Percentiles rank a stretch among this genome's conserved stretches.
Evolutionary conservation across 1,284 basidiomycete genomes (phyloP).

Genomic region (Microbotryomycetes sp.): DNA sequence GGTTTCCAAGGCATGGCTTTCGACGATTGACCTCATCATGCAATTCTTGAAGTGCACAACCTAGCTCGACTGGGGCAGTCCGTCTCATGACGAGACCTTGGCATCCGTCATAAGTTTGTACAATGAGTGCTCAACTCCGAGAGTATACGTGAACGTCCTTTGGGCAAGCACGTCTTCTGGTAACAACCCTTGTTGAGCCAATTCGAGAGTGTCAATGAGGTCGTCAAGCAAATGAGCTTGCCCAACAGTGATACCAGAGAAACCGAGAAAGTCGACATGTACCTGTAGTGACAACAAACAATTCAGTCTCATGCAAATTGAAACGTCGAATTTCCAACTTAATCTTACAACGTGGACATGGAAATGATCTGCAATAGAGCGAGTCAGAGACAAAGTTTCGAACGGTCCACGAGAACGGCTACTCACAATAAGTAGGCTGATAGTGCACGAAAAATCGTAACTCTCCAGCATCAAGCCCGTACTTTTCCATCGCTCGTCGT

Average conservation of each 20-base stretch:
- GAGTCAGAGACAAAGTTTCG: neutral
- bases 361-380: conserved; percentile 64
- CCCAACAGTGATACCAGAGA: conserved; percentile 68
- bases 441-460: conserved; percentile 86
- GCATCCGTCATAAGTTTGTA: conserved; percentile 3
- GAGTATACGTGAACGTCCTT: conserved; percentile 72
- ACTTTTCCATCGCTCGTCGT: conserved; percentile 54
- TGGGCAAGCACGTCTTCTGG: conserved; percentile 49
- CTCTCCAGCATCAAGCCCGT: conserved; percentile 55
- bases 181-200: conserved; percentile 37
- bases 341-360: conserved; percentile 81
- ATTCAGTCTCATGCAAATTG: neutral
- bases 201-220: conserved; percentile 59
- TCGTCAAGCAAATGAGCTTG: conserved; percentile 92
- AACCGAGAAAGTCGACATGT: conserved; percentile 57
- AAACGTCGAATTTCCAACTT: neutral
- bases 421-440: conserved; percentile 89
- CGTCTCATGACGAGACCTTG: too few relatives aligned
- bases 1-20: too few relatives aligned
- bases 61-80: too few relatives aligned
- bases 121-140: conserved; percentile 65
- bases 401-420: neutral
- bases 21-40: too few relatives aligned
- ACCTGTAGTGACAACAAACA: conserved; percentile 11
- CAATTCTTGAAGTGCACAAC: too few relatives aligned